Conservation (phyloP, 495 filamentous ascomycete species). For the Eremomyces bilateralis region DNA sequence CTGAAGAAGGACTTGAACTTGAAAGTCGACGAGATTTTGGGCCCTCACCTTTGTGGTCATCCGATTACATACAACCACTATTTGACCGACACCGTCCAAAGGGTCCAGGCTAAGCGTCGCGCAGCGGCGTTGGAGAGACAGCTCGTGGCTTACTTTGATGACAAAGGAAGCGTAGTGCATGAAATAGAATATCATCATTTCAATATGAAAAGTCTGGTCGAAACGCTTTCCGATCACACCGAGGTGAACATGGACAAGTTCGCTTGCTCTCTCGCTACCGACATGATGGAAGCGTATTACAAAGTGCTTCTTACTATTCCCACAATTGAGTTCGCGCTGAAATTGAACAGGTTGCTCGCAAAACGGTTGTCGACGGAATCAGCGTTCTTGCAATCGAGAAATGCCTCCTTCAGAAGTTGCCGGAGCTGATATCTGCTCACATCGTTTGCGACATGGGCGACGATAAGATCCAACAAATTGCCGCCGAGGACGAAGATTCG, state of each 20-base stretch:
- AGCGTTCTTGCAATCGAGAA: background rate
- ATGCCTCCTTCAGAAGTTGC: conserved; percentile 1
- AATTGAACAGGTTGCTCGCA: background rate
- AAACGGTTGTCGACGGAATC: background rate
- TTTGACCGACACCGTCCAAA: conserved; percentile 3
- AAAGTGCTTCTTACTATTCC: background rate
- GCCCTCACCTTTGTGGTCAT: background rate
- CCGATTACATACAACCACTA: conserved; percentile 6
- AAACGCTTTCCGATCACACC: background rate
- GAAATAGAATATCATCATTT: background rate
- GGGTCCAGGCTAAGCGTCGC: conserved; percentile 1
- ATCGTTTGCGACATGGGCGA: background rate
- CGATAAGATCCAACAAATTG: background rate
- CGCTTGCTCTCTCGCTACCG: background rate
- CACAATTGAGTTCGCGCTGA: background rate
- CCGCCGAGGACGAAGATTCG: background rate
- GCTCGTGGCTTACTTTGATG: background rate
- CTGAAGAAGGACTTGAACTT: background rate
- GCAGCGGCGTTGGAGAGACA: background rate
- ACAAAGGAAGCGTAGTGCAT: background rate
- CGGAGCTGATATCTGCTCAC: background rate
- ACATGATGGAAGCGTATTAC: conserved; percentile 5
- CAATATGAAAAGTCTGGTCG: background rate
- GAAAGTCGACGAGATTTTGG: background rate
- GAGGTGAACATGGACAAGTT: conserved; percentile 2